Conservation (phyloP, 2,329 filamentous ascomycete species). For the Chaetomium strumarium region DNA sequence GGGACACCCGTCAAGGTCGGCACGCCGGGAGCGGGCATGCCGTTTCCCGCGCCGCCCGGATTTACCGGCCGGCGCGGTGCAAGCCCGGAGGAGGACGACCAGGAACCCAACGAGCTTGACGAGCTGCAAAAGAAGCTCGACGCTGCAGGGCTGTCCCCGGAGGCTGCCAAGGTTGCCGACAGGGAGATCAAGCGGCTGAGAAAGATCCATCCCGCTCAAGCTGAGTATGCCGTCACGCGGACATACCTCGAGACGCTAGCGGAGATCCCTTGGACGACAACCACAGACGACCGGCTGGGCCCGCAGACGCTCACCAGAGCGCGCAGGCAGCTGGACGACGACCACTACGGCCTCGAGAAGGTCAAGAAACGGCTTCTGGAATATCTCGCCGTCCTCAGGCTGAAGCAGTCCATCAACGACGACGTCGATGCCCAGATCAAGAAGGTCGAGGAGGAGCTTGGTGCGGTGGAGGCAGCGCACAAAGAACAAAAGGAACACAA, state of each 20-base stretch:
- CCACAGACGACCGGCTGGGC: slow-evolving; percentile 81
- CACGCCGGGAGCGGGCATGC: slow-evolving; percentile 23
- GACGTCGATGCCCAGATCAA: slow-evolving; percentile 75
- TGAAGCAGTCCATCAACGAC: slow-evolving; percentile 87
- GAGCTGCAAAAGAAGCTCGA: slow-evolving; percentile 86
- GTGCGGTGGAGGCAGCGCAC: slow-evolving; percentile 39
- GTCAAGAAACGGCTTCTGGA: slow-evolving; percentile 96
- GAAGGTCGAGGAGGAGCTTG: slow-evolving; percentile 53
- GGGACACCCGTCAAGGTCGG: slow-evolving; percentile 20
- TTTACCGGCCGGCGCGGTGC: slow-evolving; percentile 35
- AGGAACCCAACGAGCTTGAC: slow-evolving; percentile 83
- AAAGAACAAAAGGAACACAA: slow-evolving; percentile 27
- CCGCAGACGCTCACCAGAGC: slow-evolving; percentile 72
- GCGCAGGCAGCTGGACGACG: slow-evolving; percentile 85
- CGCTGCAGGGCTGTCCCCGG: slow-evolving; percentile 71
- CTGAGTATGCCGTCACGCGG: slow-evolving; percentile 88
- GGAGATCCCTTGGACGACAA: slow-evolving; percentile 86
- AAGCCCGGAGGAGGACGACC: slow-evolving; percentile 62
- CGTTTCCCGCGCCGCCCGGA: slow-evolving; percentile 25
- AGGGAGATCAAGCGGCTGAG: slow-evolving; percentile 80
- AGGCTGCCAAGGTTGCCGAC: slow-evolving; percentile 85
- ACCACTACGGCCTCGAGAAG: slow-evolving; percentile 93
- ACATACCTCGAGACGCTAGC: slow-evolving; percentile 91
- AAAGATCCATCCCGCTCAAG: slow-evolving; percentile 94
- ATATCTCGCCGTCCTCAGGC: slow-evolving; percentile 89